Evolutionary conservation across 495 filamentous ascomycete genomes (phyloP).

Genomic region (Aspergillus avenaceus): DNA sequence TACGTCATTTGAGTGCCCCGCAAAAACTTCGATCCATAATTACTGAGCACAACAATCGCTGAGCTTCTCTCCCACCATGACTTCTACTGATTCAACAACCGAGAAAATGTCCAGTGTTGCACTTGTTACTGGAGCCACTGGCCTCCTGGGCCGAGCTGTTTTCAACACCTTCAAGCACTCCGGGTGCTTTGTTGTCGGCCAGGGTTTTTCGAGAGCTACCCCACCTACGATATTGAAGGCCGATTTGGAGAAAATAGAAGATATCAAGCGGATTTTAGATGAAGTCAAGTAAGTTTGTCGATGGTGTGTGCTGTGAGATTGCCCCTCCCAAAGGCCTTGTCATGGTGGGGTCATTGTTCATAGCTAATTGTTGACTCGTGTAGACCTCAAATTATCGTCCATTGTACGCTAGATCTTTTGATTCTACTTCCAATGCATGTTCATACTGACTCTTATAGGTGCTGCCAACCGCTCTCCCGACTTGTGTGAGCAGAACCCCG

Average conservation of each 20-base stretch:
- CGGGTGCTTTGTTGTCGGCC: constrained; percentile 77
- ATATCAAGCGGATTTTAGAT: constrained; percentile 61
- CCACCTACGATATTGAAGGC: constrained; percentile 73
- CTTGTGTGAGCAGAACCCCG: constrained; percentile 73
- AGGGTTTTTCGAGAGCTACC: constrained; percentile 68
- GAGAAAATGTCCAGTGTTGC: constrained; percentile 55
- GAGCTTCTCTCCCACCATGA: constrained; percentile 4
- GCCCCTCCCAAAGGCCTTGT: background rate
- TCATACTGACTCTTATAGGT: constrained; percentile 43
- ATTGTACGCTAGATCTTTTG: constrained; percentile 57
- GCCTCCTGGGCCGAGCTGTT: constrained; percentile 78
- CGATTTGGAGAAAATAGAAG: constrained; percentile 58
- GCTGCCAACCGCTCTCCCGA: constrained; percentile 92
- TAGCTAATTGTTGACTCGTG: background rate
- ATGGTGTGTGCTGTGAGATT: background rate
- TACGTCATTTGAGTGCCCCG: constrained; percentile 15
- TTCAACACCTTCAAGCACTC: constrained; percentile 65
- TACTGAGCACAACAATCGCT: background rate
- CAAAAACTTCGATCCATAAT: background rate
- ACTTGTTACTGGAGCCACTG: constrained; percentile 82
- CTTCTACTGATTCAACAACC: background rate
- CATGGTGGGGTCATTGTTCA: background rate
- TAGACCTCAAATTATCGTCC: constrained; percentile 78
- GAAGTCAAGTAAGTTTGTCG: constrained; percentile 40
- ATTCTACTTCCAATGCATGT: background rate